Percentiles rank a stretch among this genome's conserved stretches.
phyloP scores from a whole-genome alignment of 352 stramenopile species.

The Chrysophaeum taylorii region DNA sequence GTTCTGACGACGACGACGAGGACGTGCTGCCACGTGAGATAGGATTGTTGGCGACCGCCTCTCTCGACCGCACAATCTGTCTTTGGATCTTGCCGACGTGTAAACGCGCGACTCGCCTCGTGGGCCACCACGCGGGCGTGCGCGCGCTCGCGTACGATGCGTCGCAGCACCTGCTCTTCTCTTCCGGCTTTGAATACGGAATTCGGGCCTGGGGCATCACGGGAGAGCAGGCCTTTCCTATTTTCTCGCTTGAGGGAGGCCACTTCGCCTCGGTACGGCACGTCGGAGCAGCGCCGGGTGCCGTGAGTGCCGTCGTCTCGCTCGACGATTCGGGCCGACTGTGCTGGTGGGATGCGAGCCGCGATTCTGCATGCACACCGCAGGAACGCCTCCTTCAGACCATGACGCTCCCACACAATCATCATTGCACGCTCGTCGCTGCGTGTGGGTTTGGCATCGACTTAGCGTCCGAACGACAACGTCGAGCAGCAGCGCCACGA shows the following conservation, averaged over 20 bases:
- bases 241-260: slow-evolving; percentile 22
- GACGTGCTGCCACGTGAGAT: not conserved
- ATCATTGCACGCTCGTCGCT: not conserved
- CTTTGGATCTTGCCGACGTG: slow-evolving; percentile 21
- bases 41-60: slow-evolving; percentile 19
- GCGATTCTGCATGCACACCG: not conserved
- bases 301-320: not conserved
- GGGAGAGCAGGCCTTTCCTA: slow-evolving; percentile 15
- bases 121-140: slow-evolving; percentile 24
- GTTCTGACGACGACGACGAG: not conserved
- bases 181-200: slow-evolving; percentile 23
- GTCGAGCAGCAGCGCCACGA: not conserved
- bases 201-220: slow-evolving; percentile 27
- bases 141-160: slow-evolving; percentile 22
- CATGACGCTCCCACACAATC: not conserved
- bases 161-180: slow-evolving; percentile 16
- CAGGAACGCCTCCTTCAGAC: not conserved
- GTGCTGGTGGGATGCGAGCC: slow-evolving; percentile 19
- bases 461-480: not conserved
- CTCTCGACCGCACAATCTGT: slow-evolving; percentile 24
- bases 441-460: not conserved
- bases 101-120: slow-evolving; percentile 11
- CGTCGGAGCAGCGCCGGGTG: slow-evolving; percentile 11
- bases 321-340: slow-evolving; percentile 16
- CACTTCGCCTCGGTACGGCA: slow-evolving; percentile 6